phyloP scores from a whole-genome alignment of 1,284 basidiomycete species.

The Psilocybe mexicana region DNA sequence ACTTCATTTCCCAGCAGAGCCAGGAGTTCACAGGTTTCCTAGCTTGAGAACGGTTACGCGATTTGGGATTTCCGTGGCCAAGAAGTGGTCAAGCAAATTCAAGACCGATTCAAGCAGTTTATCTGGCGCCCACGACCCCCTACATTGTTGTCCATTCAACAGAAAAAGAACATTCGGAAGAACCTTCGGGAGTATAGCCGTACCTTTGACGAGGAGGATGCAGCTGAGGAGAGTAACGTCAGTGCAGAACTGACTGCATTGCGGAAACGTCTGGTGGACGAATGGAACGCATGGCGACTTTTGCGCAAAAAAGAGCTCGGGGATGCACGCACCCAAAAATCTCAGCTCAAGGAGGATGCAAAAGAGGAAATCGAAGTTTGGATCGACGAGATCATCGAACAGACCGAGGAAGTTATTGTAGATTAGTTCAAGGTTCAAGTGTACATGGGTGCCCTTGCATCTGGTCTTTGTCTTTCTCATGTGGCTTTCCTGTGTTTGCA shows the following conservation, averaged over 20 bases:
- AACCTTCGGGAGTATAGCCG: constrained; percentile 93
- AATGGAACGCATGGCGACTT: constrained; percentile 97
- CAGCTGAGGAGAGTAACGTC: constrained; percentile 91
- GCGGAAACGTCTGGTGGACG: constrained; percentile 90
- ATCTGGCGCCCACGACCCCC: constrained; percentile 95
- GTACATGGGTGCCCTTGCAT: not conserved
- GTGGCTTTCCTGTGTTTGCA: not conserved
- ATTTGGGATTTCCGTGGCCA: constrained; percentile 99
- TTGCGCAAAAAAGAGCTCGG: constrained; percentile 60
- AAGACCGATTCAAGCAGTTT: constrained; percentile 98
- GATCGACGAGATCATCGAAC: constrained; percentile 90
- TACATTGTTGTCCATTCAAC: constrained; percentile 85
- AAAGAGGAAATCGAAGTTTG: constrained; percentile 89
- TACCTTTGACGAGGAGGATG: constrained; percentile 95
- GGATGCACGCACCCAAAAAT: constrained; percentile 47
- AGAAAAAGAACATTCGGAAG: constrained; percentile 86
- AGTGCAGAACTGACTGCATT: constrained; percentile 92
- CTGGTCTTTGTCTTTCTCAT: not conserved
- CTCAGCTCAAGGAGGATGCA: constrained; percentile 48
- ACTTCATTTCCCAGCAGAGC: constrained; percentile 8
- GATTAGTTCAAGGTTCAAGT: constrained; percentile 34
- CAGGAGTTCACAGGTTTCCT: constrained; percentile 1
- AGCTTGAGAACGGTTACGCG: constrained; percentile 96
- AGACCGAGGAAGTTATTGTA: constrained; percentile 80
- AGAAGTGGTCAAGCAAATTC: constrained; percentile 85